phyloP scores from a whole-genome alignment of 495 filamentous ascomycete species.

The Aspergillus egyptiacus region DNA sequence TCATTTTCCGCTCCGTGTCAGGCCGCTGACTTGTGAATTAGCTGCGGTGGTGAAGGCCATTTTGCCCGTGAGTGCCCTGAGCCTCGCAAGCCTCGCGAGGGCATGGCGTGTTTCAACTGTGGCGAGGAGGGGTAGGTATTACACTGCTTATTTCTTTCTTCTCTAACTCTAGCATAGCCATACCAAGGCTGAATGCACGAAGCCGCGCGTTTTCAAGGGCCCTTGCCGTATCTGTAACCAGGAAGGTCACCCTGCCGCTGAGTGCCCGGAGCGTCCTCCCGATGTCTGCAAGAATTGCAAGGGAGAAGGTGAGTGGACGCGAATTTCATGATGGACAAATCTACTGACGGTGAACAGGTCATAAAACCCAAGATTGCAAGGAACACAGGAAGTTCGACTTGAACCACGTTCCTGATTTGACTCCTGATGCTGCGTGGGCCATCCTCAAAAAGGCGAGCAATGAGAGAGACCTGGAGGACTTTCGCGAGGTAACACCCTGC shows the following conservation, averaged over 20 bases:
- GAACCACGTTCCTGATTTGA: constrained; percentile 49
- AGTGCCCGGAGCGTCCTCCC: constrained; percentile 64
- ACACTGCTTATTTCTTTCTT: neutral
- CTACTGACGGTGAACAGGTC: constrained; percentile 44
- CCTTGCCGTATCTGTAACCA: constrained; percentile 67
- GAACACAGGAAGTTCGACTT: constrained; percentile 63
- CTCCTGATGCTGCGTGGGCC: constrained; percentile 64
- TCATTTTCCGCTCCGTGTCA: neutral
- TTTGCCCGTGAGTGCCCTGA: constrained; percentile 55
- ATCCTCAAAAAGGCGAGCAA: constrained; percentile 55
- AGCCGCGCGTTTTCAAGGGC: constrained; percentile 60
- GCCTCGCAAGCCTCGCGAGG: constrained; percentile 41
- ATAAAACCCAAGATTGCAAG: constrained; percentile 59
- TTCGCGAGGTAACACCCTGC: constrained; percentile 52
- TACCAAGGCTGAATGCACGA: constrained; percentile 60
- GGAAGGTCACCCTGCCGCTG: constrained; percentile 62
- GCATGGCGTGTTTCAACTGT: constrained; percentile 70
- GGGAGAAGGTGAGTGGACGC: constrained; percentile 50
- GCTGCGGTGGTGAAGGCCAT: constrained; percentile 50
- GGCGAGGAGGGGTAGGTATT: constrained; percentile 58
- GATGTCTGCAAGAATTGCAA: constrained; percentile 70
- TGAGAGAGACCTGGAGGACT: constrained; percentile 63
- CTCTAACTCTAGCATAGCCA: constrained; percentile 40
- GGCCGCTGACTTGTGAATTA: constrained; percentile 17
- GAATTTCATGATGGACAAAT: neutral